Evolutionary conservation across 768 basidiomycete genomes (phyloP), one percentile per base, ranked within the genome.

Genomic region (Holtermanniella nyarrowii): DNA sequence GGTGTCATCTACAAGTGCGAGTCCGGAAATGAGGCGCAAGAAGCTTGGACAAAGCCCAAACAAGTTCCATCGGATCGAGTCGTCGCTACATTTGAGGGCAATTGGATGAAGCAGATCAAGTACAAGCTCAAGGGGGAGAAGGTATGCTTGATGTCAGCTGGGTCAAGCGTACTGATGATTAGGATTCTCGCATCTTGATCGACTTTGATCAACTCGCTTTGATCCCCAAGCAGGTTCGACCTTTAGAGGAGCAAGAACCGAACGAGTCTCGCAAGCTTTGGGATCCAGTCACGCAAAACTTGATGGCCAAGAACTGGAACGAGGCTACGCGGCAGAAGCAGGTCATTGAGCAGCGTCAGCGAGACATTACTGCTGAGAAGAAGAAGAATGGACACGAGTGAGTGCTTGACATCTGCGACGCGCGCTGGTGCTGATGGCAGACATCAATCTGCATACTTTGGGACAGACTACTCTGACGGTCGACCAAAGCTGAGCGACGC

Each of bases 301-400:
- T 97, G 51, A 45, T 86, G 42, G 78, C 74, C 65, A 97, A 95
- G 78, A 86, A 91, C 65, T 99, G 79, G 72, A 77, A 79, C 21
- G 88, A 91, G 40, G 95, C 95, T 48, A 96, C 88, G 52, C 85
- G 78, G 76, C 80, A 85, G 75, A 99, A 99, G 77, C 79, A 89
- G 48, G 72, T 72, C 3, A 93, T 99, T 50, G 95, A 99, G 74
- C 93, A 97, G 50, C 79, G 69, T 65, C 95, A 97, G 76, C 76
- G 95, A 46, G 90, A 96, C 54, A 79, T 82, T 26, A 86, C 89
- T 4, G 85, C 83, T 11, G 86, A 88, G 69, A 77, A 88, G 73
- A 91, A 88, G 76, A 79, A 77, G 69, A 84, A 80, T 52, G 86
- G 84, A 16, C 70, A 80, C 25, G 77, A 79, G 87, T 93, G 63